Evolutionary conservation across 2,329 filamentous ascomycete genomes (phyloP).

Genomic region (Metarhizium brunneum): DNA sequence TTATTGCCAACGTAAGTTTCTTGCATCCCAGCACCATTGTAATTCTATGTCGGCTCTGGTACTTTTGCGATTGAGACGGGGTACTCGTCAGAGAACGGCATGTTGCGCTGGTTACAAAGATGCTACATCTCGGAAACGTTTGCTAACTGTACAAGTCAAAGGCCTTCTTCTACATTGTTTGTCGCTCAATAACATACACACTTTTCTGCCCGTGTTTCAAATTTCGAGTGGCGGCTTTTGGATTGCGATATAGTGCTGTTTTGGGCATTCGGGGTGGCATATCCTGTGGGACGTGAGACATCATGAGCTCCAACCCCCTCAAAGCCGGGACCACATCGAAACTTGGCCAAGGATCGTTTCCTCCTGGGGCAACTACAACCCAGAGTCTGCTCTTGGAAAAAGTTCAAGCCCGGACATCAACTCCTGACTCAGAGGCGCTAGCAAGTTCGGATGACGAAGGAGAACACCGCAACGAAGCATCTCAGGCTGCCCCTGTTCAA

Average conservation of each 20-base stretch:
- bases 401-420: conserved; percentile 69
- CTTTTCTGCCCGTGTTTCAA: neutral
- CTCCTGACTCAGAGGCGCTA: conserved; percentile 87
- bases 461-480: conserved; percentile 52
- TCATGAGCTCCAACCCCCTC: conserved; percentile 41
- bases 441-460: conserved; percentile 91
- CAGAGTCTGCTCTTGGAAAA: conserved; percentile 66
- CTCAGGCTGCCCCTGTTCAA: conserved; percentile 30
- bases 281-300: conserved; percentile 10
- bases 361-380: conserved; percentile 42
- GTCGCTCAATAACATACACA: neutral
- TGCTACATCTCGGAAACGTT: neutral
- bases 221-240: neutral
- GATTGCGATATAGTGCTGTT: conserved; percentile 5
- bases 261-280: neutral
- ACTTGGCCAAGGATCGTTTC: conserved; percentile 36
- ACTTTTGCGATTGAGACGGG: neutral
- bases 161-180: neutral
- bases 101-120: no score
- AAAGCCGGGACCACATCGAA: conserved; percentile 44
- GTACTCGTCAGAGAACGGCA: neutral
- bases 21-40: neutral
- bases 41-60: no score
- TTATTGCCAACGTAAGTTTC: conserved; percentile 1
- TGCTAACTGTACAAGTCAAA: neutral